Base-by-base conservation (phyloP, 352 stramenopile genomes). In the Phytophthora pini region DNA sequence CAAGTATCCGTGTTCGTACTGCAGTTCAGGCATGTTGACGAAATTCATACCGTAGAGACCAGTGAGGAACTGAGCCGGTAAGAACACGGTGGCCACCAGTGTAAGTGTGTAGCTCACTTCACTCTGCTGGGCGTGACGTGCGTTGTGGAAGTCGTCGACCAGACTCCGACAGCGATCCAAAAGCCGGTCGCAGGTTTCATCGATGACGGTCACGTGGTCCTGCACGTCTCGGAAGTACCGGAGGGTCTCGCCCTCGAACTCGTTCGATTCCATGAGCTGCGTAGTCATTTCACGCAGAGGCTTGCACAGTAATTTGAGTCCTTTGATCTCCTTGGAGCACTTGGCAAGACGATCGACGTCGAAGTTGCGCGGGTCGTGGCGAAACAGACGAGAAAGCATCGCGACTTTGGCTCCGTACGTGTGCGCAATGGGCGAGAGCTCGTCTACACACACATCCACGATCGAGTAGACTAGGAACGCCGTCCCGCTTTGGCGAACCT, bases 21-120 rank as follows among this genome's bases (percentile, higher is more conserved):
- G 49, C 27, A 97, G 74, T 62, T 95, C 89, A 3, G 88, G 88
- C 88, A 97, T 97, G 54, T 89, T 77, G 27, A 80, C 76, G 57
- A 95, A 97, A 74, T 97, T 97, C 89, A 97, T 97, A 43, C 89
- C 89, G 55, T 95, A 95, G 8, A 97, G 59, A 15, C 84, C 84
- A n/a, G 89, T 94, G 29, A 96, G 79, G 65, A 97, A 97, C 65
- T 95, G 87, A 20, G 84, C 89, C 2, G 89, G 89, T 27, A 97
- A 54, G 29, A 94, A 94, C 29, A 94, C 76, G 4, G 89, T 89
- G 4, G 88, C 87, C 7, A 97, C 80, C 3, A 97, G 74, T 29
- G 88, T 90, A 34, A 96, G 62, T n/a, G 82, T 73, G 60, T 90
- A 94, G 60, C 79, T 93, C 60, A 93, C 84, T 61, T 92, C 80